A percentile compares a stretch with the other conserved stretches of the same genome.
Evolutionary conservation across 106 monocot species (phyloP).

Genomic region (Iris macrosiphon): DNA sequence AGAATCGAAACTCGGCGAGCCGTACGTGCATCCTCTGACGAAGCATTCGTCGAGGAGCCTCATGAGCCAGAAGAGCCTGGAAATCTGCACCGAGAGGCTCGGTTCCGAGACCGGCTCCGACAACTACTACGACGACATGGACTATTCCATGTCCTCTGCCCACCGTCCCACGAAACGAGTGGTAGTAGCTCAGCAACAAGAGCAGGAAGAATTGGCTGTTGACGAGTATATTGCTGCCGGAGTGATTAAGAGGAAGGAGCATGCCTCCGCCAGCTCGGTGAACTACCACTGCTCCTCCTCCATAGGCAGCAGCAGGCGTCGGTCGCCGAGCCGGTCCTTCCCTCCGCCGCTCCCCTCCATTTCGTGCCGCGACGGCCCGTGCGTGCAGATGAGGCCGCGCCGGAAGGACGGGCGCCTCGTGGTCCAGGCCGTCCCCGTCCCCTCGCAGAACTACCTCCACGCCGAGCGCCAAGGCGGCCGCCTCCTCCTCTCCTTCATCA

Average conservation of each 20-base stretch:
- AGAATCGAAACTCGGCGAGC: not conserved
- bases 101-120: conserved; percentile 84
- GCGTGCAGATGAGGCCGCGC: conserved; percentile 50
- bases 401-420: conserved; percentile 69
- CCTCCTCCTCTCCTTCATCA: conserved; percentile 66
- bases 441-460: conserved; percentile 69
- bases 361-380: conserved; percentile 48
- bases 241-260: too few relatives aligned
- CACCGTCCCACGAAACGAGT: not conserved
- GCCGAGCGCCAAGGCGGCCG: conserved; percentile 51
- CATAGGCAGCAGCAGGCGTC: conserved; percentile 6
- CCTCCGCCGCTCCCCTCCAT: conserved; percentile 80
- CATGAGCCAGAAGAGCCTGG: conserved; percentile 65
- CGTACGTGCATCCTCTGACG: conserved; percentile 48
- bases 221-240: too few relatives aligned
- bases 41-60: conserved; percentile 39
- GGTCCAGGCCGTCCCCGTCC: conserved; percentile 57
- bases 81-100: conserved; percentile 76
- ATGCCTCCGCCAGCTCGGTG: conserved; percentile 25
- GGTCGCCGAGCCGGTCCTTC: conserved; percentile 23
- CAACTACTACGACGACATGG: not conserved
- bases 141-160: conserved; percentile 2
- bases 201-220: not conserved
- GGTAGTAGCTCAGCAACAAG: not conserved
- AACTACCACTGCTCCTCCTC: conserved; percentile 79